Base-by-base conservation (phyloP, 441 rosid species). In the Croton setiger region DNA sequence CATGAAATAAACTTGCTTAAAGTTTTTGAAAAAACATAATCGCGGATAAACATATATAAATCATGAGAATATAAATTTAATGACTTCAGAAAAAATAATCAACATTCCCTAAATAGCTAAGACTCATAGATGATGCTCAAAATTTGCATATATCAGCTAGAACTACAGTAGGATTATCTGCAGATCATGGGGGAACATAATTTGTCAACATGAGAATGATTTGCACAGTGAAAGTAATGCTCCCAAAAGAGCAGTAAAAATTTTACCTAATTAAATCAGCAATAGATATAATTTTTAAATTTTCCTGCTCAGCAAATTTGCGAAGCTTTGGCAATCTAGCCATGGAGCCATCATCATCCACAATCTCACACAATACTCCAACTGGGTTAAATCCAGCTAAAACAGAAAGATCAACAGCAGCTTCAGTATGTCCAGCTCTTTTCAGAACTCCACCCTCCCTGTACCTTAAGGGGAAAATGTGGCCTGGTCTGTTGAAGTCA, bases 391-490 rank as follows among this genome's bases (percentile, higher is more conserved):
- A 74, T 67, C 96, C 98, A 77, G 98, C 98, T 62, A 94, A 84
- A 73, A 90, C 64, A 4, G 96, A 80, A 64, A 94, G 93, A 85
- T 94, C 98, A 73, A 88, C 92, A 62, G 98, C 83, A 69, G 97
- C 99, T 78, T 94, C 99, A n/a, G 99, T 94, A 73, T 94, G 99
- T 21, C 99, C 97, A 75, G 99, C 98, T 75, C 99, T 80, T 87
- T 90, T 91, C 77, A 94, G 71, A 64, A 94, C 94, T 60, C 99
- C 99, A 33, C 98, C 97, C 69, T 92, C 94, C 74, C 94, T 77
- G 76, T 88, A 94, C 83, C 78, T 90, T 62, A 94, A 75, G 0
- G 98, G 99, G 56, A 94, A 94, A 57, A 94, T 90, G 56, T 94
- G 99, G 45, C 99, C 97, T 0, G 98, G 98, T 8, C 99, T 86